Evolutionary conservation across 148 eudicot species (phyloP).

Genomic region (Rheum nobile): DNA sequence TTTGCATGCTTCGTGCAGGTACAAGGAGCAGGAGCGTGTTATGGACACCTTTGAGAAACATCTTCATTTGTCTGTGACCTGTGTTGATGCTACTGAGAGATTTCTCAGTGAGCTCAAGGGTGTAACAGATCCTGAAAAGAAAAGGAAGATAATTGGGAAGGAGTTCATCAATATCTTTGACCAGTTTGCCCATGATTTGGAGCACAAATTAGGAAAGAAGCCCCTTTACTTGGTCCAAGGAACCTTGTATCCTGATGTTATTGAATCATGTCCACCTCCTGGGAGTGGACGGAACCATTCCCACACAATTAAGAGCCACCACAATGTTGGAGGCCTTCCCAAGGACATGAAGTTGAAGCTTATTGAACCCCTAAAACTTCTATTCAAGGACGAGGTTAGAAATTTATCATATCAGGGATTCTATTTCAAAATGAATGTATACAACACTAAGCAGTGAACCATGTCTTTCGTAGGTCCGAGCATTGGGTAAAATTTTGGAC

Average conservation of each 20-base stretch:
- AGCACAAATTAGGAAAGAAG: conserved; percentile 49
- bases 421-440: neutral
- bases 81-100: conserved; percentile 75
- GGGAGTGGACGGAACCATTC: conserved; percentile 93
- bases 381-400: conserved; percentile 89
- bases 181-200: conserved; percentile 71
- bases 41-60: conserved; percentile 83
- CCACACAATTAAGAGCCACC: conserved; percentile 95
- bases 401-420: too few relatives aligned
- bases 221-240: conserved; percentile 91
- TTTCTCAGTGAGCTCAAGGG: conserved; percentile 82
- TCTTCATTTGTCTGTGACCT: conserved; percentile 88
- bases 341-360: conserved; percentile 97
- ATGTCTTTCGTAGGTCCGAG: conserved; percentile 53
- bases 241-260: conserved; percentile 92
- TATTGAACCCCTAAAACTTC: conserved; percentile 86
- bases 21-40: conserved; percentile 82
- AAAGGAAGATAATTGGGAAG: conserved; percentile 88
- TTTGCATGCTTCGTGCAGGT: conserved; percentile 30
- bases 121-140: conserved; percentile 74
- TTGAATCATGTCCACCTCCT: conserved; percentile 98
- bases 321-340: conserved; percentile 98
- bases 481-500: conserved; percentile 66
- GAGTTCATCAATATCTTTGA: conserved; percentile 84
- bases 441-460: neutral